Percentiles rank a stretch among this genome's conserved stretches.
Conservation (phyloP, 2,329 filamentous ascomycete genomes). For the Aspergillus eucalypticola region DNA sequence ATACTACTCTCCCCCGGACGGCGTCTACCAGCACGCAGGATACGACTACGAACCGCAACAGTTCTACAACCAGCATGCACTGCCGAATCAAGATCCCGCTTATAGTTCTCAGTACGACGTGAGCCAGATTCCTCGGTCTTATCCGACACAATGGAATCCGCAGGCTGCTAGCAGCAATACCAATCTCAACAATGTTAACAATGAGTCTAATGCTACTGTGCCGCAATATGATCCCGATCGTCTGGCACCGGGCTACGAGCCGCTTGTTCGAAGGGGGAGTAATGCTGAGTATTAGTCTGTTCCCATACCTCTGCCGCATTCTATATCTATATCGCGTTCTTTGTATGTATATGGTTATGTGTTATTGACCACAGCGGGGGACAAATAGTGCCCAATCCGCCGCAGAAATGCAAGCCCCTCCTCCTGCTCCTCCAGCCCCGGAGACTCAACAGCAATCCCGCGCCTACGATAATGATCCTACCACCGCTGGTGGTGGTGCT, state of each 20-base stretch:
- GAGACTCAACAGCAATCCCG: neutral
- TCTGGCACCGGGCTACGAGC: conserved; percentile 13
- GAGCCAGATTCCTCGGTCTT: conserved; percentile 7
- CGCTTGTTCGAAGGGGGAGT: conserved; percentile 13
- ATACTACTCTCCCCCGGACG: conserved; percentile 28
- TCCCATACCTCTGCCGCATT: neutral
- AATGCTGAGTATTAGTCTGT: conserved; percentile 24
- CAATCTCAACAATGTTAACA: too few species aligned
- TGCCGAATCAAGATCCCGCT: conserved; percentile 9
- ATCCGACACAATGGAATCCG: conserved; percentile 11
- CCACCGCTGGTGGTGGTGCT: too few species aligned
- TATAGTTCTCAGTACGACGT: conserved; percentile 15
- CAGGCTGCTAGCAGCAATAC: too few species aligned
- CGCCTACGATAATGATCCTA: neutral
- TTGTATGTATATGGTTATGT: too few species aligned
- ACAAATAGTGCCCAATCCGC: neutral
- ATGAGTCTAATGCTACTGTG: too few species aligned
- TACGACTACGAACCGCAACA: conserved; percentile 31
- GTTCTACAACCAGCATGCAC: conserved; percentile 12
- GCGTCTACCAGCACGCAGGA: conserved; percentile 23
- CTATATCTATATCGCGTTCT: too few species aligned
- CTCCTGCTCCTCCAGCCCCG: neutral
- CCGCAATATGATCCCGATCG: conserved; percentile 8
- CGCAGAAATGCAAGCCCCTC: neutral
- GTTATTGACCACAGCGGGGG: too few species aligned